Evolutionary conservation across 805 yeast species (phyloP), one percentile per base, ranked within the genome.

Genomic region (Saccharomyces kudriavzevii): DNA sequence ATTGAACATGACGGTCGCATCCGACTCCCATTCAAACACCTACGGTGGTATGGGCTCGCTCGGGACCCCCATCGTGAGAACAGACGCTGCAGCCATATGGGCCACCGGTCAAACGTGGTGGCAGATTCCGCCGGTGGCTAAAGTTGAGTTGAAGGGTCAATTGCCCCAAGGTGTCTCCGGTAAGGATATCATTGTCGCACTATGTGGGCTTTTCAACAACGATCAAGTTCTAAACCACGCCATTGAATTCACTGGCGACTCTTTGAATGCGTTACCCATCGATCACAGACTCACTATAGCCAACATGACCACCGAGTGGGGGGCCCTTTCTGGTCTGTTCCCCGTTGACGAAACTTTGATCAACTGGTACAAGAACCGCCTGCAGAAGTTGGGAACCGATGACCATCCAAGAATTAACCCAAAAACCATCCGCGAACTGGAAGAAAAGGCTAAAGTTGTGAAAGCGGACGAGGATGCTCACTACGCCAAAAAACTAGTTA

Each of bases 51-150:
- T 94, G 49, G 98, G 98, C 20, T 77, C 96, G 24, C 75, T 94
- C 54, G 99, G 99, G 51, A 95, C 99, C 2, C 98, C 99, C 9
- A 87, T 94, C 52, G 99, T 94, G 53, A 82, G 99, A 72, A 94
- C 99, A 0, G 99, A 94, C 72, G 99, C 98, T 24, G 99, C 99
- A 3, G 83, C 97, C 9, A 92, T 94, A 60, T 94, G 99, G 99
- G 98, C 99, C 11, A 94, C 99, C 0, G 98, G 98, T 45, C 96
- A 90, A 74, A 94, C 99, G 3, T 94, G 99, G 99, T 94, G 99
- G 99, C 99, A 95, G 80, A 89, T 94, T 52, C 99, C 99, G 2
- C 98, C 99, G 0, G 98, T 94, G 25, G 99, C 98, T 35, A 82
- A 84, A 64, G 98, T 94, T 9, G 95, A 89, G 69, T 78, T 94